Evolutionary conservation across 805 yeast species (phyloP), one percentile per base, ranked within the genome.

Genomic region (Saccharomycopsis javanensis): DNA sequence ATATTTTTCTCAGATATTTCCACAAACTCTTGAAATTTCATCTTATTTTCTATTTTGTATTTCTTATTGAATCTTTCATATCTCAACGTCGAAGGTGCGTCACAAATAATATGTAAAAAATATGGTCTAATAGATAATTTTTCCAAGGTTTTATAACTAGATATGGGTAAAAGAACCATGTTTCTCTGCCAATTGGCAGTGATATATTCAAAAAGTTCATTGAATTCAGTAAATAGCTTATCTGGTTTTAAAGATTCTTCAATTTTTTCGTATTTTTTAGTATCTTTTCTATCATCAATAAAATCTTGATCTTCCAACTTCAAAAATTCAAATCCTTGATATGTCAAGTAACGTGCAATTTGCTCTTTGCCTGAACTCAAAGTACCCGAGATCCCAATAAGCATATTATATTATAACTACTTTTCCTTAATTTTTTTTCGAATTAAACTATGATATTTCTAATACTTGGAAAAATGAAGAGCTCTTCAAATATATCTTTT

Each of bases 311-410:
- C 54, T 55, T 51, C 62, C 27, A 66, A 62, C 16, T 67, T 67
- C 18, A 79, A 65, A 59, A 60, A 64, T 50, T 65, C 62, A 69
- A 83, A 84, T 16, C 85, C 87, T 58, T 78, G 81, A 51, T 70
- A 69, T 2, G 73, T 71, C 53, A 87, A 71, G 65, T 81, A 85
- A 48, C 79, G 69, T 1, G 82, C 82, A 1, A 84, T 81, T 58
- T 81, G 84, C 1, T 81, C 74, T 63, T 83, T 81, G 0, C 95
- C 95, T 15, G 90, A 76, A 50, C 82, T 75, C 0, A 77, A 64
- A 0, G 88, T 78, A 0, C 95, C 96, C 0, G 91, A 80, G 4
- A 87, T 74, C 2, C 92, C 94, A 25, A 87, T 78, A 46, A 88
- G 73, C 95, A 87, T 87, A 20, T 20, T 23, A 3, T 7, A 10